Conservation (phyloP, 2,329 filamentous ascomycete species). For the Microcyclospora tardicrescens region DNA sequence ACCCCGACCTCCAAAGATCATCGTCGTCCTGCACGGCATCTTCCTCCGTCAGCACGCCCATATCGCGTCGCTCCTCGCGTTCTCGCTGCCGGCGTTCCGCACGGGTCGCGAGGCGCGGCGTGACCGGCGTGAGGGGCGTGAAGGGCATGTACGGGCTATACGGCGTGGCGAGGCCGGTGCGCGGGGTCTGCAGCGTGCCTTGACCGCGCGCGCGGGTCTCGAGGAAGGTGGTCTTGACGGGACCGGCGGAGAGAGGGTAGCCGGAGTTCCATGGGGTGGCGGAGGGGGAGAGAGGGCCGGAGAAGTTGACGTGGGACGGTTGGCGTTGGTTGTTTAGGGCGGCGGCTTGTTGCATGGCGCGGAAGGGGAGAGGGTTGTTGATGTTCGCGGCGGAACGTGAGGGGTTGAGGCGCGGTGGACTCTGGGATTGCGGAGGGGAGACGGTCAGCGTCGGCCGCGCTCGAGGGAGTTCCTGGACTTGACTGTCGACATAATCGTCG, state of each 20-base stretch:
- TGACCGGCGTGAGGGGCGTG: constrained; percentile 61
- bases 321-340: background rate
- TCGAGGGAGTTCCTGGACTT: constrained; percentile 14
- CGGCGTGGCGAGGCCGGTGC: constrained; percentile 48
- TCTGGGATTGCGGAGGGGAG: too few species aligned
- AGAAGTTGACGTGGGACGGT: constrained; percentile 4
- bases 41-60: constrained; percentile 42
- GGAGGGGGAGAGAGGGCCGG: constrained; percentile 22
- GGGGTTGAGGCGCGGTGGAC: constrained; percentile 7
- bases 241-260: constrained; percentile 8
- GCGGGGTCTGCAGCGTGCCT: constrained; percentile 1
- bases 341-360: constrained; percentile 1
- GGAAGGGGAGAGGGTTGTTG: constrained; percentile 4
- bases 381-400: constrained; percentile 4
- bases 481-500: constrained; percentile 2
- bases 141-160: constrained; percentile 73
- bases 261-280: constrained; percentile 11
- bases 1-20: constrained; percentile 44
- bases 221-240: constrained; percentile 32
- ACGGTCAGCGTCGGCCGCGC: constrained; percentile 12
- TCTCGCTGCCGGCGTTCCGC: constrained; percentile 57
- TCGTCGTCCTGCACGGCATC: constrained; percentile 48
- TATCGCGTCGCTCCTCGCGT: constrained; percentile 45
- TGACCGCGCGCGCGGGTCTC: constrained; percentile 19
- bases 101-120: constrained; percentile 57